phyloP scores from a whole-genome alignment of 2,329 filamentous ascomycete species.

The Catunica adiposa region DNA sequence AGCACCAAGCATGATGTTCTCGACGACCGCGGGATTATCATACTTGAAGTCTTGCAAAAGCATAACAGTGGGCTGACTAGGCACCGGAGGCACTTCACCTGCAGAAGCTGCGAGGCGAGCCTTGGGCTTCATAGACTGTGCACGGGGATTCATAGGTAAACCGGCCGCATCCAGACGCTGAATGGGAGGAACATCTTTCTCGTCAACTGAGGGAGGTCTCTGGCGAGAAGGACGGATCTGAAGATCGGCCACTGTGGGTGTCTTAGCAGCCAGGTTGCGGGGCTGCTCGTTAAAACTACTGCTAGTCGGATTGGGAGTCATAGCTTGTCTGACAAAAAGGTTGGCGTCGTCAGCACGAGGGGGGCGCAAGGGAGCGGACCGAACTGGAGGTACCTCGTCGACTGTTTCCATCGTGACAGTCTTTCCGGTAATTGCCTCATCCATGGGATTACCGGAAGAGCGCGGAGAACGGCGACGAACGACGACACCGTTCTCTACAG shows the following conservation, averaged over 20 bases:
- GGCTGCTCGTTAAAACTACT: conserved; percentile 2
- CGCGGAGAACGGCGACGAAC: conserved; percentile 30
- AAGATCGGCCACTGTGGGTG: conserved; percentile 20
- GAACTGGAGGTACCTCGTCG: neutral
- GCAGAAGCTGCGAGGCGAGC: neutral
- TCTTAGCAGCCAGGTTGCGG: conserved; percentile 19
- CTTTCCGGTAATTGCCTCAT: neutral
- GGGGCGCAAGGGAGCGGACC: conserved; percentile 2
- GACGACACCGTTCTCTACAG: conserved; percentile 26
- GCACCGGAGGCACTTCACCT: neutral
- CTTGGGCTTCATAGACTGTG: conserved; percentile 21
- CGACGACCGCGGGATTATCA: conserved; percentile 32
- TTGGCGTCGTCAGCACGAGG: conserved; percentile 1
- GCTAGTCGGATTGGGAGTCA: neutral
- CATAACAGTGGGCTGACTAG: conserved; percentile 29
- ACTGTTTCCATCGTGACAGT: neutral
- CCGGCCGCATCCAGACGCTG: conserved; percentile 31
- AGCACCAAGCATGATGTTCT: conserved; percentile 31
- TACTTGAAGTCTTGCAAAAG: conserved; percentile 40
- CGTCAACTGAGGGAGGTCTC: conserved; percentile 16
- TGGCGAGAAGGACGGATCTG: conserved; percentile 22
- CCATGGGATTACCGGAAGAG: conserved; percentile 1
- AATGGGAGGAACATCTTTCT: conserved; percentile 22
- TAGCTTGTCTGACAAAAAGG: conserved; percentile 3
- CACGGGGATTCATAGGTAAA: conserved; percentile 32